Conservation (phyloP, 1,139 yeast genomes). For the Trichomonascaceae sp. region DNA sequence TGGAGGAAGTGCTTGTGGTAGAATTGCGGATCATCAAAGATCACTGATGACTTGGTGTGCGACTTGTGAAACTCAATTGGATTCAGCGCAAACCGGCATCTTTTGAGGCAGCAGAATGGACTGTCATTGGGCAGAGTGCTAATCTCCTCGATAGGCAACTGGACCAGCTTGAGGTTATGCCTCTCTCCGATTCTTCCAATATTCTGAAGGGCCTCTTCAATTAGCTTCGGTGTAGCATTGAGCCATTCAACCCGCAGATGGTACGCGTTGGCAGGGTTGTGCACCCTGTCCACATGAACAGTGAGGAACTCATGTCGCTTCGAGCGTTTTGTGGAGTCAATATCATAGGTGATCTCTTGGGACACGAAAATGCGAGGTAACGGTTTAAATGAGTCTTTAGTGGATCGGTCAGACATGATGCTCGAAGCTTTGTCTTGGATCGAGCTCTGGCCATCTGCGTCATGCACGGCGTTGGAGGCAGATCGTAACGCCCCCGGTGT, state of each 20-base stretch:
- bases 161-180: slow-evolving; percentile 79
- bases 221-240: slow-evolving; percentile 73
- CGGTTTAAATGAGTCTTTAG: neutral
- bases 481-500: neutral
- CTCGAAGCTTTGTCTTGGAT: slow-evolving; percentile 4
- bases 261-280: slow-evolving; percentile 90
- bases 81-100: slow-evolving; percentile 17
- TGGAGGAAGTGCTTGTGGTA: slow-evolving; percentile 53
- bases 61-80: slow-evolving; percentile 1
- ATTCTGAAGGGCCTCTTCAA: slow-evolving; percentile 73
- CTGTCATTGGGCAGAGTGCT: slow-evolving; percentile 61
- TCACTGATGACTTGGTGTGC: neutral
- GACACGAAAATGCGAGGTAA: slow-evolving; percentile 35
- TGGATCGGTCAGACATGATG: slow-evolving; percentile 2
- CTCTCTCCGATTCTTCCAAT: slow-evolving; percentile 79
- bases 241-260: slow-evolving; percentile 90
- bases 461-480: too few relatives aligned
- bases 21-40: slow-evolving; percentile 37
- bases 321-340: slow-evolving; percentile 62
- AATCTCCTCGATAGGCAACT: slow-evolving; percentile 83
- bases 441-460: neutral
- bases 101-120: slow-evolving; percentile 82
- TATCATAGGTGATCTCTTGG: slow-evolving; percentile 53
- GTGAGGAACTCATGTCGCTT: slow-evolving; percentile 66
- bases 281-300: slow-evolving; percentile 84